Base-by-base conservation (phyloP, 2,329 filamentous ascomycete species). In the Aspergillus carbonarius region DNA sequence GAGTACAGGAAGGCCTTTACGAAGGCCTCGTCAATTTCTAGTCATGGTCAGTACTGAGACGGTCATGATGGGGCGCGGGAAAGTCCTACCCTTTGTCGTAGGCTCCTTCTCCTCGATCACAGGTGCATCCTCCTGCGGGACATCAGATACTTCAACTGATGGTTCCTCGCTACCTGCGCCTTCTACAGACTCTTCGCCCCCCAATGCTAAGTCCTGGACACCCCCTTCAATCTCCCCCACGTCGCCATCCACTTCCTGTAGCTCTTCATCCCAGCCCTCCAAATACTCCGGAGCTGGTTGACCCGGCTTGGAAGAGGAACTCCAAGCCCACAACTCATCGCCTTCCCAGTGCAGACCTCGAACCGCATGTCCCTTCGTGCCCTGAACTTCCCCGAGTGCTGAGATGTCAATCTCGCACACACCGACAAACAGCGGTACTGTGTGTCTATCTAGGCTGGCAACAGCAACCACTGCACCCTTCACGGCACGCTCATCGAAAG, bases 311-410 rank as follows among this genome's bases (percentile, higher is more conserved):
- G 81, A 83, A 27, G 76, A 77, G 32, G 80, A 77, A 66, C 81
- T 86, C 83, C 85, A 88, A 4, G 78, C 78, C 85, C 86, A 89
- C n/a, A 88, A 68, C 73, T 90, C 87, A 73, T 90, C 87, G 1
- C 87, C 86, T 60, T 82, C 80, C 87, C 87, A 89, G 67, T 89
- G 87, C 50, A 89, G 74, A 4, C 83, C 86, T 62, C 84, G 80
- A 9, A 89, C 85, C 1, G 87, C 87, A 73, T 85, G 83, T 0
- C 87, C 87, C 67, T 85, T 88, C 13, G 79, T 77, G 0, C 87
- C 86, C 66, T 83, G 82, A 5, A 87, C 85, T 51, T 79, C 76
- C 1, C 69, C 72, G 53, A 88, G 69, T 1, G 74, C 77, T 47
- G 81, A 81, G 15, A 89, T 77, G 72, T 89, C 84, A 48, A 88